Evolutionary conservation across 208 protist genomes (phyloP).

Genomic region (Leishmania mexicana): DNA sequence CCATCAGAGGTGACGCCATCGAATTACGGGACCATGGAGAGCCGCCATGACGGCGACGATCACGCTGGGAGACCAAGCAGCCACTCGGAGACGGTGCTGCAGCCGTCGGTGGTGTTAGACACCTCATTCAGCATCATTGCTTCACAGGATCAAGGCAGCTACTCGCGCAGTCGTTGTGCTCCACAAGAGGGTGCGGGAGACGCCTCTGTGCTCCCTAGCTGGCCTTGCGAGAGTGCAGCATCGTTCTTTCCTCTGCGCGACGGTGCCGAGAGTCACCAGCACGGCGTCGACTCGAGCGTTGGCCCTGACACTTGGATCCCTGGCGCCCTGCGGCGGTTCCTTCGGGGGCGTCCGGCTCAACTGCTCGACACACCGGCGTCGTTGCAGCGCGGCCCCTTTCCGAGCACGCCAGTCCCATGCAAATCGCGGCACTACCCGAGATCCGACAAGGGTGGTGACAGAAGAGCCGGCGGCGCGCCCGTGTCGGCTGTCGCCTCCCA

Average conservation of each 20-base stretch:
- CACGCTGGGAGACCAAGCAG: not conserved
- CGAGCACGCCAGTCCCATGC: not conserved
- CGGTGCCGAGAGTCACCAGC: not conserved
- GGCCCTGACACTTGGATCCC: not conserved
- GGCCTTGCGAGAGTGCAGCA: not conserved
- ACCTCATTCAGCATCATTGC: slow-evolving; percentile 17
- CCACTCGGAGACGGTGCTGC: not conserved
- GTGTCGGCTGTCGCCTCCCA: not conserved
- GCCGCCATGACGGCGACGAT: not conserved
- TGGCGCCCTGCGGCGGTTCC: not conserved
- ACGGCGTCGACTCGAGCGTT: not conserved
- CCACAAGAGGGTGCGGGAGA: not conserved
- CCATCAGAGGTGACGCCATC: not conserved
- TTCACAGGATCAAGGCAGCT: not conserved
- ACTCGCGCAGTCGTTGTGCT: not conserved
- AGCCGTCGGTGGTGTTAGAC: slow-evolving; percentile 9
- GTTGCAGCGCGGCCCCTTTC: not conserved
- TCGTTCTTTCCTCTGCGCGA: not conserved
- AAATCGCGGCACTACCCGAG: not conserved
- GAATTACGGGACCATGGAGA: slow-evolving; percentile 17
- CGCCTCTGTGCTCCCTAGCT: not conserved
- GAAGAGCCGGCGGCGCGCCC: not conserved
- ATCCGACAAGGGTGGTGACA: not conserved
- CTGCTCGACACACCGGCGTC: not conserved
- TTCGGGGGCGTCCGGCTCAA: not conserved